These are phyloP conservation scores for Coleophoma crateriformis DNA, from an alignment of 2,329 filamentous ascomycete genomes.

Conservation along the genomic window DNA sequence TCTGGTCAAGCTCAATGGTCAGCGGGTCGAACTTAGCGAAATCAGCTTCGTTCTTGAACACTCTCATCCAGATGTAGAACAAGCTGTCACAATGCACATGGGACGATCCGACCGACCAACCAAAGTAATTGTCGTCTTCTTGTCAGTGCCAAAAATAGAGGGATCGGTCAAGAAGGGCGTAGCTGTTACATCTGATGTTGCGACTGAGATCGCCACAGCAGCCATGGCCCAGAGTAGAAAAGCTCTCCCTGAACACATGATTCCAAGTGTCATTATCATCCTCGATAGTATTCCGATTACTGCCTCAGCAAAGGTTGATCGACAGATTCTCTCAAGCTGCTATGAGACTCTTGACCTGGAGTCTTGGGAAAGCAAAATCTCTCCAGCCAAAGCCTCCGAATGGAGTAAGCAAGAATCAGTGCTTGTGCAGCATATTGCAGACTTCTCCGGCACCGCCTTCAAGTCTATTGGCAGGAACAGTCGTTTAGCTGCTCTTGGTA, in stretches of 20 bases:
- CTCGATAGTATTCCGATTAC: conserved; percentile 19
- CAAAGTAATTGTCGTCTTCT: conserved; percentile 25
- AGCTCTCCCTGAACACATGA: conserved; percentile 20
- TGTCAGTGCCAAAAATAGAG: conserved; percentile 14
- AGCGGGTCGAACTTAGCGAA: conserved; percentile 58
- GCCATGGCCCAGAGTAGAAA: conserved; percentile 16
- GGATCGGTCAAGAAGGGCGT: neutral
- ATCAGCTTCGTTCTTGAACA: conserved; percentile 33
- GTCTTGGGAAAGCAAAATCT: neutral
- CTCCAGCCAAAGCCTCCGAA: neutral
- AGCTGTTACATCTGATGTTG: conserved; percentile 7
- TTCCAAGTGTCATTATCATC: conserved; percentile 21
- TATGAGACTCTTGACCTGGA: neutral
- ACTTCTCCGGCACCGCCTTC: neutral
- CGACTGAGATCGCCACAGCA: conserved; percentile 17
- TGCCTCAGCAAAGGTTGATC: conserved; percentile 22
- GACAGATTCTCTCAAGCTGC: conserved; percentile 1
- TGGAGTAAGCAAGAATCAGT: neutral
- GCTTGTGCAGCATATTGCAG: neutral
- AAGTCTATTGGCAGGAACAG: neutral
- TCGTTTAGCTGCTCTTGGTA: neutral
- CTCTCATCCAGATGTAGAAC: conserved; percentile 23
- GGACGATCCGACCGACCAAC: conserved; percentile 22
- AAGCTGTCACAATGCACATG: conserved; percentile 23
- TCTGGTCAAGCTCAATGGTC: conserved; percentile 60